Base-by-base conservation (phyloP, 139 green algal species). In the Closterium sp. region DNA sequence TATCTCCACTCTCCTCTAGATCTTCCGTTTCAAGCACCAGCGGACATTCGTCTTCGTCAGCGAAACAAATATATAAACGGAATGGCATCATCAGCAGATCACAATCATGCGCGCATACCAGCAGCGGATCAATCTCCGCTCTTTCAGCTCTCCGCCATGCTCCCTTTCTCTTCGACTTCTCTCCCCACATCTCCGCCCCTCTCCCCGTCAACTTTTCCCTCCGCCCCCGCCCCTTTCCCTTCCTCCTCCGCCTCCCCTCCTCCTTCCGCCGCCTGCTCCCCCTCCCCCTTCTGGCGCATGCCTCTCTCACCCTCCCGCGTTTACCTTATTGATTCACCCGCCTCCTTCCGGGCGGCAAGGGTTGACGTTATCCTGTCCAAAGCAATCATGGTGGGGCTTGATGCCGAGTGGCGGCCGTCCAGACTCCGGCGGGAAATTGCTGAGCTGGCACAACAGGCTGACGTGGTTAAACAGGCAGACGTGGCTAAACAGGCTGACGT, bases 401-500 rank as follows among this genome's bases (percentile, higher is more conserved):
- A 92, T 91, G 90, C 90, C 4, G 90, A 92, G 42, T 92, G 90
- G 90, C 45, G 70, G 21, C 90, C 90, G n/a, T 79, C 62, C 62
- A 79, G 62, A 79, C 62, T 79, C 19, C 17, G 62, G 27, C 62
- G 62, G 62, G 62, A 79, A 79, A 27, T 79, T 13, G 62, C 62
- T 79, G 62, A 79, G 62, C 62, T 79, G 62, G 62, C 62, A 79
- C 17, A 79, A 79, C 62, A 79, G 62, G 62, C 62, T 79, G 62
- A 79, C 62, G 27, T 50, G 38, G 11, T 1, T 50, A 50, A 79
- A 79, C 62, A 79, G 62, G 62, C 62, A 27, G 62, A 2, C 62
- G 32, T 50, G 38, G 11, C 5, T 50, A 50, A 79, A 79, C 62
- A 79, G 62, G 62, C 62, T 79, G 62, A 2, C 62, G 32, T 90